Evolutionary conservation across 192 early-diverging fungal genomes (phyloP), one percentile per base, ranked within the genome.

Genomic region (Gorgonomyces haynaldii): DNA sequence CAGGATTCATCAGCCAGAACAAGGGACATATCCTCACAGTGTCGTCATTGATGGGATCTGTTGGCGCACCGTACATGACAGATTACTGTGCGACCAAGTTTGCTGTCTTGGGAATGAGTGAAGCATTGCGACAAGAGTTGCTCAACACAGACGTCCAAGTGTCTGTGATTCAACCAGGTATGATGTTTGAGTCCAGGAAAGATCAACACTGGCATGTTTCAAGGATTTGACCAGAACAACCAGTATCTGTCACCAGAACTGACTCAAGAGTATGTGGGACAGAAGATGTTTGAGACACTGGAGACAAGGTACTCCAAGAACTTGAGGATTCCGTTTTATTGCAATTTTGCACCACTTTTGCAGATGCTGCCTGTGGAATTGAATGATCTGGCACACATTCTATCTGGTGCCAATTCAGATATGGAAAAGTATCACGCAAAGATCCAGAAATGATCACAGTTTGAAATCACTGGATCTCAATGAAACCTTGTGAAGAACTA

Each of bases 31-130:
- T 91, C 52, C 83, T 88, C 60, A 63, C 66, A 20, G 51, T 75
- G 19, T 30, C 69, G 10, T 70, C 64, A 16, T 58, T 65, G 19
- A 32, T 70, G 27, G 61, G 62, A 27, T 50, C 48, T 20, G 41
- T 42, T 23, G 64, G 60, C 17, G 53, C 57, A 1, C 17, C 65
- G 5, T 42, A 26, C 37, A 63, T 65, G 66, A 78, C 72, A 16
- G 81, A 78, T 47, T 91, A 91, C 58, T 76, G 79, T 42, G 81
- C 86, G 12, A 74, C 81, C 38, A 91, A 91, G 54, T 78, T 83
- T 17, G 89, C 78, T 22, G 66, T 85, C 9, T 72, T 69, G 40
- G 64, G 76, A 4, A 81, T 86, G 36, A 76, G 74, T 36, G 89
- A 91, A 53, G 53, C 74, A 4, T 64, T 91, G 20, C 80, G 81